Base-by-base conservation (phyloP, 2,329 filamentous ascomycete species). In the Knoxdaviesia capensis region DNA sequence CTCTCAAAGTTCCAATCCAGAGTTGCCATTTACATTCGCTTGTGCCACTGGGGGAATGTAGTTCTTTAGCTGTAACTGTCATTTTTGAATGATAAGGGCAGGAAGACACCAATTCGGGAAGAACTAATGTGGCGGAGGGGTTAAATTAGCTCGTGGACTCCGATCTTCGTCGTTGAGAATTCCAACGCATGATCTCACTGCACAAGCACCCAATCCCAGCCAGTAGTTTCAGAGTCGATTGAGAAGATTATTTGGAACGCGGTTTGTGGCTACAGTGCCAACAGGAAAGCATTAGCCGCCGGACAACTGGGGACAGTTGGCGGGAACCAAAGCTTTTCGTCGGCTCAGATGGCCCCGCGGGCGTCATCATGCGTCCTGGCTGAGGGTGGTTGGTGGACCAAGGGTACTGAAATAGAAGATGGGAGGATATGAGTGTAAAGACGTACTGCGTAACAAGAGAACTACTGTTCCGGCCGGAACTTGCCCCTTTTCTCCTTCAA, bases 401-500 rank as follows among this genome's bases (percentile, higher is more conserved):
- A 37, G 36, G 7, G 30, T 37, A 37, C 3, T 37, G 36, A 37
- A 5, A 37, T 37, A 11, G 36, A 11, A 37, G 7, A 7, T 7
- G 36, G 4, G 36, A 20, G 7, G 36, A 37, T 29, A 8, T 6
- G 9, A 31, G 34, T 30, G 4, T 31, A 41, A 33, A 42, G 29
- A n/a, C 7, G 5, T 5, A 36, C 31, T 29, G 34, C 36, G 36
- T 34, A 41, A 32, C 34, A 20, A 29, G 33, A 43, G 34, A 10
- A 40, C 29, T 10, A 11, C 8, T 34, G 9, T 41, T 70, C 66
- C 10, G 66, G 66, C 54, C 63, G 66, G 53, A 80, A 71, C 55
- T 68, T 76, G 29, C 74, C 71, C 52, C 71, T 71, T 59, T 72
- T 69, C 57, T 71, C 71, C 59, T 73, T 74, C 74, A 87, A 78